Evolutionary conservation across 805 yeast genomes (phyloP).

Genomic region (Candida gorgasii): DNA sequence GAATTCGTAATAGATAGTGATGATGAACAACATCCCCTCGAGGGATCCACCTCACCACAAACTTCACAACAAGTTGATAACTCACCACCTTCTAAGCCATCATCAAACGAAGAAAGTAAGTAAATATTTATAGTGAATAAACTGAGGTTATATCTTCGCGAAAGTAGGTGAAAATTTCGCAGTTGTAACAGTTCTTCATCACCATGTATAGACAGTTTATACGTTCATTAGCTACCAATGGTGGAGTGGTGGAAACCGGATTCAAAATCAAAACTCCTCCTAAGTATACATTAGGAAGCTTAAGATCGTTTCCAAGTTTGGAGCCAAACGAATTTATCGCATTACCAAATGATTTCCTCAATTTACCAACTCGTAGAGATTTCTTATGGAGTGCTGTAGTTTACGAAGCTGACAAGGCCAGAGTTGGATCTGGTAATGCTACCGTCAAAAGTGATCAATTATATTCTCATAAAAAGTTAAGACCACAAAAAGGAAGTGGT

Average conservation of each 20-base stretch:
- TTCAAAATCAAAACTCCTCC: constrained; percentile 52
- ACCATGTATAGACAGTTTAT: constrained; percentile 27
- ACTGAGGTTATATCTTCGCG: neutral
- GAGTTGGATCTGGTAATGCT: constrained; percentile 88
- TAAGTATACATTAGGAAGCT: constrained; percentile 69
- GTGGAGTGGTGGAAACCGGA: constrained; percentile 9
- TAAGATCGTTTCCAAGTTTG: constrained; percentile 84
- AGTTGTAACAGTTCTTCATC: too few relatives aligned
- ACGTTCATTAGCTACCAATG: constrained; percentile 32
- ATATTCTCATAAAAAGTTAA: constrained; percentile 77
- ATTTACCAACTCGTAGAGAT: constrained; percentile 83
- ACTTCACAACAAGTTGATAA: neutral
- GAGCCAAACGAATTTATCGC: constrained; percentile 83
- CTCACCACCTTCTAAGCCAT: too few relatives aligned
- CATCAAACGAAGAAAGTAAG: too few relatives aligned
- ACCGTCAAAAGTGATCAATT: constrained; percentile 86
- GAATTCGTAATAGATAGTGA: constrained; percentile 53
- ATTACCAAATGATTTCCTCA: constrained; percentile 68
- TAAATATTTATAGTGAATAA: too few relatives aligned
- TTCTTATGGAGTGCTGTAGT: constrained; percentile 92
- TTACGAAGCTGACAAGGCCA: constrained; percentile 82
- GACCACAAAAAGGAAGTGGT: constrained; percentile 93
- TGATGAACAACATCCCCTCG: constrained; percentile 32
- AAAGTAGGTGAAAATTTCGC: constrained; percentile 2
- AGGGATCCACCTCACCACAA: neutral